Evolutionary conservation across 2,329 filamentous ascomycete genomes (phyloP).

Genomic region (Epichloe amarillans): DNA sequence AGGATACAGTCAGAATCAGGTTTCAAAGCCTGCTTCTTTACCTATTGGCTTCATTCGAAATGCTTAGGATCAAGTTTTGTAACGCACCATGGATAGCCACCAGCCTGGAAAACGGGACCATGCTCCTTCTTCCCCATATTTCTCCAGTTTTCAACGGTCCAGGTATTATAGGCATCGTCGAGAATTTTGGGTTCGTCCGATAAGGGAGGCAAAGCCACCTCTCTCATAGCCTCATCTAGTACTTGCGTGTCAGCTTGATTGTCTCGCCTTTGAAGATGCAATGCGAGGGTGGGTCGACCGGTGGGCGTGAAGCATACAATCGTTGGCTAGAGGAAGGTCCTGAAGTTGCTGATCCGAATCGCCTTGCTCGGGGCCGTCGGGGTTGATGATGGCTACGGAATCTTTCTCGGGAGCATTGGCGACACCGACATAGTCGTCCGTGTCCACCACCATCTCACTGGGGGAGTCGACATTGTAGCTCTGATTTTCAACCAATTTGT

Average conservation of each 20-base stretch:
- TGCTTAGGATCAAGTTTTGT: background rate
- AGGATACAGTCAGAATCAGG: background rate
- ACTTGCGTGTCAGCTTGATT: background rate
- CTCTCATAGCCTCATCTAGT: constrained; percentile 72
- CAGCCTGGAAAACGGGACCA: constrained; percentile 77
- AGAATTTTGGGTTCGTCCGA: constrained; percentile 66
- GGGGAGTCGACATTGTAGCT: constrained; percentile 40
- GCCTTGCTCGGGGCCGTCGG: constrained; percentile 33
- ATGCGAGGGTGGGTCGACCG: constrained; percentile 1
- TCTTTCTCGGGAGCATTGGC: constrained; percentile 36
- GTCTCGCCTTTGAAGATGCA: background rate
- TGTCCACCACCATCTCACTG: constrained; percentile 43
- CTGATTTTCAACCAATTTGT: constrained; percentile 19
- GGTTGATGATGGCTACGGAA: constrained; percentile 39
- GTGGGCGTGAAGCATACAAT: constrained; percentile 29
- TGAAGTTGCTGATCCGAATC: constrained; percentile 32
- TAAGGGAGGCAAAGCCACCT: constrained; percentile 59
- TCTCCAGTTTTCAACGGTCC: constrained; percentile 80
- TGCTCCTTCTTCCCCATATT: constrained; percentile 66
- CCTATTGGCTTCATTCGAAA: background rate
- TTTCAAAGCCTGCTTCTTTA: background rate
- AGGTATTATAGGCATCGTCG: constrained; percentile 65
- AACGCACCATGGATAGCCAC: constrained; percentile 70
- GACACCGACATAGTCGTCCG: constrained; percentile 40
- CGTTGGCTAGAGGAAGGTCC: constrained; percentile 35